Evolutionary conservation across 2,329 filamentous ascomycete genomes (phyloP).

Genomic region (Cephalotrichum gorgonifer): DNA sequence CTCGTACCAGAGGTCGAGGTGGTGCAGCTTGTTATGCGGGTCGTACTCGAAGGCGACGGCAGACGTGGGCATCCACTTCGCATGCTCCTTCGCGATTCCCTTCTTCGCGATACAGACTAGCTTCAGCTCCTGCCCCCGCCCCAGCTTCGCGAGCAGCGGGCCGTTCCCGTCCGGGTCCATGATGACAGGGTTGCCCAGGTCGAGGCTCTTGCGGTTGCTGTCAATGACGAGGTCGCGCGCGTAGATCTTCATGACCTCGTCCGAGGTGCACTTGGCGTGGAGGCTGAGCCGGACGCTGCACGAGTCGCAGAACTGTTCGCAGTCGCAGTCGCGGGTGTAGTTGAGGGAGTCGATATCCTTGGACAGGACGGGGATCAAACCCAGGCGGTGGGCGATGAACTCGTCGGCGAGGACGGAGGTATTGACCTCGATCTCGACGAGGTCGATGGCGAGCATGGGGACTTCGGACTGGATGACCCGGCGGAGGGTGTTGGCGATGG

Average conservation of each 20-base stretch:
- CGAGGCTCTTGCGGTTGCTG: constrained; percentile 59
- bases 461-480: constrained; percentile 89
- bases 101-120: constrained; percentile 94
- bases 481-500: constrained; percentile 86
- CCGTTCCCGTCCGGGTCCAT: constrained; percentile 74
- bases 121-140: constrained; percentile 80
- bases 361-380: constrained; percentile 78
- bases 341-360: constrained; percentile 73
- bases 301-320: constrained; percentile 86
- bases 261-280: constrained; percentile 74
- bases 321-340: constrained; percentile 92
- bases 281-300: constrained; percentile 81
- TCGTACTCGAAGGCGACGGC: constrained; percentile 98
- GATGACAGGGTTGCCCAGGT: constrained; percentile 72
- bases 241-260: constrained; percentile 89
- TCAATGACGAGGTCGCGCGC: constrained; percentile 76
- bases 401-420: constrained; percentile 95
- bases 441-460: constrained; percentile 86
- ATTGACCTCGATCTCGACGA: constrained; percentile 87
- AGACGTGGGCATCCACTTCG: constrained; percentile 90
- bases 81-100: constrained; percentile 96
- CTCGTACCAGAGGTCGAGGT: constrained; percentile 94
- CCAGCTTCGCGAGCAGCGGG: constrained; percentile 79
- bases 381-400: constrained; percentile 86
- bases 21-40: constrained; percentile 88